Evolutionary conservation across 371 early-diverging fungal genomes (phyloP).

Genomic region (Umbelopsis sp.): DNA sequence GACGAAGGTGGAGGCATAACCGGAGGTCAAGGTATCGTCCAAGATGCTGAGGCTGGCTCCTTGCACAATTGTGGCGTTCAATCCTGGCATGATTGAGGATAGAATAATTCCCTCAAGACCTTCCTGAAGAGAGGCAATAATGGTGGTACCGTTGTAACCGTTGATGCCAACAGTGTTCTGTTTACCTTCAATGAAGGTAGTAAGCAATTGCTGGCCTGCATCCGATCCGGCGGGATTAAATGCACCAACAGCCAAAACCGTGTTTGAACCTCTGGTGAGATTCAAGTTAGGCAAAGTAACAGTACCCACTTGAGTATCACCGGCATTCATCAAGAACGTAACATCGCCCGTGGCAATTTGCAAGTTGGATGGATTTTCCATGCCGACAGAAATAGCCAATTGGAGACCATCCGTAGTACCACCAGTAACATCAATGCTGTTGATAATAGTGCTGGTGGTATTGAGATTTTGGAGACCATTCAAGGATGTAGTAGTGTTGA

Average conservation of each 20-base stretch:
- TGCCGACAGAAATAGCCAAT: conserved; percentile 56
- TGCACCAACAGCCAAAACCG: conserved; percentile 43
- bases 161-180: conserved; percentile 51
- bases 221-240: conserved; percentile 55
- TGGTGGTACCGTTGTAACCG: conserved; percentile 52
- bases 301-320: conserved; percentile 48
- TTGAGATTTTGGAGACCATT: conserved; percentile 66
- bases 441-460: conserved; percentile 57
- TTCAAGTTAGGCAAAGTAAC: conserved; percentile 51
- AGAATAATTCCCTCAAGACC: conserved; percentile 53
- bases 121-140: conserved; percentile 46
- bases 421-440: conserved; percentile 62
- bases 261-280: conserved; percentile 54
- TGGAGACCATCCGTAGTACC: conserved; percentile 51
- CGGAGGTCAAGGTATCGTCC: conserved; percentile 42
- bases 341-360: conserved; percentile 62
- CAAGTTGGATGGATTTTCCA: conserved; percentile 64
- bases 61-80: conserved; percentile 51
- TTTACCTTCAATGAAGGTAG: conserved; percentile 56
- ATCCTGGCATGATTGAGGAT: conserved; percentile 55
- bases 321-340: conserved; percentile 46
- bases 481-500: conserved; percentile 56
- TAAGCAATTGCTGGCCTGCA: conserved; percentile 55
- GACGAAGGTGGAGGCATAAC: conserved; percentile 54
- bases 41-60: conserved; percentile 48